Percentiles rank a stretch among this genome's conserved stretches.
Evolutionary conservation across 2,329 filamentous ascomycete genomes (phyloP).

Genomic region (Chaetomiaceae sp.): DNA sequence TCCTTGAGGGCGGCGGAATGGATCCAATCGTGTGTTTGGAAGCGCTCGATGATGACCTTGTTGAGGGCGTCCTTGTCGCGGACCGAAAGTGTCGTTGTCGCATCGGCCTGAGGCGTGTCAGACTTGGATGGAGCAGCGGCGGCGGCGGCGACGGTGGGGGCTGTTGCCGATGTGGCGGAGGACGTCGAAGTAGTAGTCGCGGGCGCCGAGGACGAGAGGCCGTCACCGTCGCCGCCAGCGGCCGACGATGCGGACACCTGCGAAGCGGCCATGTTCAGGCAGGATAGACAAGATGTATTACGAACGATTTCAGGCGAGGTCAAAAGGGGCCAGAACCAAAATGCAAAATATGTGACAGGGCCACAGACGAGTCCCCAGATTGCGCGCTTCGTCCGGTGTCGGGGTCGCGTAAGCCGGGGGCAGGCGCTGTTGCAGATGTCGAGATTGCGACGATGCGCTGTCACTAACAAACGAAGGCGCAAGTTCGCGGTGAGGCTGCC

Average conservation of each 20-base stretch:
- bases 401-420: neutral
- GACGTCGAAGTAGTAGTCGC: slow-evolving; percentile 11
- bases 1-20: slow-evolving; percentile 50
- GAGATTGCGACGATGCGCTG: slow-evolving; percentile 7
- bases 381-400: slow-evolving; percentile 2
- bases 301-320: neutral
- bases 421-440: neutral
- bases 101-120: slow-evolving; percentile 21
- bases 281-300: no score
- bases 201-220: slow-evolving; percentile 11
- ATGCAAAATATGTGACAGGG: neutral
- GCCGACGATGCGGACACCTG: slow-evolving; percentile 36
- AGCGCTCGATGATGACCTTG: slow-evolving; percentile 51
- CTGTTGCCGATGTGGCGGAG: slow-evolving; percentile 6
- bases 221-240: slow-evolving; percentile 22
- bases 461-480: neutral
- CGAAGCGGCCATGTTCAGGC: slow-evolving; percentile 39
- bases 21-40: slow-evolving; percentile 50
- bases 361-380: neutral
- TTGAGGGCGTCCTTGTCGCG: slow-evolving; percentile 56
- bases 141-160: slow-evolving; percentile 7
- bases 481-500: slow-evolving; percentile 15
- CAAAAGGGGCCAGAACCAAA: neutral
- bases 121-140: slow-evolving; percentile 24
- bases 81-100: slow-evolving; percentile 13